Percentiles rank a stretch among this genome's conserved stretches.
phyloP scores from a whole-genome alignment of 164 flowering plant species.

The Protea cynaroides region DNA sequence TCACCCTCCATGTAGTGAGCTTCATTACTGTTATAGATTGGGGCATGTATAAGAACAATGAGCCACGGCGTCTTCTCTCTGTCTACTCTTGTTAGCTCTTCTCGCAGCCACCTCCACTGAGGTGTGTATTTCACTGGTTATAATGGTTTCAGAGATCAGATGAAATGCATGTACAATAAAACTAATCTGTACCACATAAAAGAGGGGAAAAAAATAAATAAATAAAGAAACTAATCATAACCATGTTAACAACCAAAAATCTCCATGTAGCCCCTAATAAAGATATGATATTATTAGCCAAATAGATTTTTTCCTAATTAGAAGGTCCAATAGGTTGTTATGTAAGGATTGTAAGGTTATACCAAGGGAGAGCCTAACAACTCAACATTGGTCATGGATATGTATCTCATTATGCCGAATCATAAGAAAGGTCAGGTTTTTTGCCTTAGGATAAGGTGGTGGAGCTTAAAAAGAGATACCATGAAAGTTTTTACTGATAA shows the following conservation, averaged over 20 bases:
- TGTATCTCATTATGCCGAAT: too few species aligned
- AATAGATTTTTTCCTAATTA: too few species aligned
- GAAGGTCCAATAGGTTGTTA: too few species aligned
- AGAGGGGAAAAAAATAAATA: background rate
- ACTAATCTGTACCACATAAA: background rate
- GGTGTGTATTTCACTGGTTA: conserved; percentile 85
- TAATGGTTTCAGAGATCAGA: conserved; percentile 12
- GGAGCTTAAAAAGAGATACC: too few species aligned
- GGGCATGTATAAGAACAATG: conserved; percentile 88
- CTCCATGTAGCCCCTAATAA: background rate
- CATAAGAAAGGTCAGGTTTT: too few species aligned
- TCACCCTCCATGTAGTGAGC: conserved; percentile 97
- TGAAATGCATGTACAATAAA: conserved; percentile 1
- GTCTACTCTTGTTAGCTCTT: conserved; percentile 65
- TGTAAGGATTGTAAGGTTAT: too few species aligned
- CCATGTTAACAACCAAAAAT: background rate
- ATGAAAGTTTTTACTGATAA: too few species aligned
- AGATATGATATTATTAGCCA: background rate
- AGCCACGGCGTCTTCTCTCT: conserved; percentile 97
- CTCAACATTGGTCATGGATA: too few species aligned
- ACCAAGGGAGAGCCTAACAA: too few species aligned
- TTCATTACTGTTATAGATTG: conserved; percentile 76
- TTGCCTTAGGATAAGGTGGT: too few species aligned
- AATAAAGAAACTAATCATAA: background rate
- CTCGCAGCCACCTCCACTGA: conserved; percentile 66